Evolutionary conservation across 1,284 basidiomycete species (phyloP).

Genomic region (Cryptococcus sp.): DNA sequence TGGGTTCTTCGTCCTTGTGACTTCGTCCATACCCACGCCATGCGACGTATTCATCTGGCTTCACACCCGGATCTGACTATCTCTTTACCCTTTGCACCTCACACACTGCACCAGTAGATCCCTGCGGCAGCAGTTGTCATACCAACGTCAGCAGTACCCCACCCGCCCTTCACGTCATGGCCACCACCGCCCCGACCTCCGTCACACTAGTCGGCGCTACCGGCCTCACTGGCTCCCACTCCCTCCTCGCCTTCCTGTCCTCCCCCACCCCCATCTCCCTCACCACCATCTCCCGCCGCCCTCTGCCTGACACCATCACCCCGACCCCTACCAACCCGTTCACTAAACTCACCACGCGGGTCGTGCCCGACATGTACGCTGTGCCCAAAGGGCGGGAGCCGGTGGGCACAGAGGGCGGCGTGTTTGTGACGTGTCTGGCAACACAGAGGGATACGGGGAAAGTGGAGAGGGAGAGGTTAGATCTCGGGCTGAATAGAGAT

Average conservation of each 20-base stretch:
- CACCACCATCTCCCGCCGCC: conserved; percentile 38
- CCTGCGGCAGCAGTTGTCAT: too few species aligned
- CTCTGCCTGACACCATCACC: conserved; percentile 11
- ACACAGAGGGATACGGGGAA: conserved; percentile 37
- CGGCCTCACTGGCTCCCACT: conserved; percentile 41
- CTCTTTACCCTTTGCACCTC: too few species aligned
- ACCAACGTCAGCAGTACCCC: neutral
- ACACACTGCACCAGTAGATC: too few species aligned
- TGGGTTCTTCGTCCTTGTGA: too few species aligned
- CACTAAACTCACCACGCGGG: conserved; percentile 26
- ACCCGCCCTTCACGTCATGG: neutral
- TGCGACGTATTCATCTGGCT: too few species aligned
- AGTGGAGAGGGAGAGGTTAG: conserved; percentile 35
- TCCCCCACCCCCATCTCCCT: conserved; percentile 32
- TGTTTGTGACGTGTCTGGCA: conserved; percentile 40
- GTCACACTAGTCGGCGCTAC: conserved; percentile 46
- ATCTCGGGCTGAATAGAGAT: conserved; percentile 39
- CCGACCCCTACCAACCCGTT: conserved; percentile 8
- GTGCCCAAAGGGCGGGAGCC: conserved; percentile 8
- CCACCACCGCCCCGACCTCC: conserved; percentile 12
- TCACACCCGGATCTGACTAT: too few species aligned
- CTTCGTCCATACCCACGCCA: too few species aligned
- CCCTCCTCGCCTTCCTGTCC: conserved; percentile 30
- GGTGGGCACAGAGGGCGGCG: conserved; percentile 19
- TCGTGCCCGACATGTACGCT: conserved; percentile 24